Evolutionary conservation across 2,329 filamentous ascomycete species (phyloP).

Genomic region (Aspergillus awamori): DNA sequence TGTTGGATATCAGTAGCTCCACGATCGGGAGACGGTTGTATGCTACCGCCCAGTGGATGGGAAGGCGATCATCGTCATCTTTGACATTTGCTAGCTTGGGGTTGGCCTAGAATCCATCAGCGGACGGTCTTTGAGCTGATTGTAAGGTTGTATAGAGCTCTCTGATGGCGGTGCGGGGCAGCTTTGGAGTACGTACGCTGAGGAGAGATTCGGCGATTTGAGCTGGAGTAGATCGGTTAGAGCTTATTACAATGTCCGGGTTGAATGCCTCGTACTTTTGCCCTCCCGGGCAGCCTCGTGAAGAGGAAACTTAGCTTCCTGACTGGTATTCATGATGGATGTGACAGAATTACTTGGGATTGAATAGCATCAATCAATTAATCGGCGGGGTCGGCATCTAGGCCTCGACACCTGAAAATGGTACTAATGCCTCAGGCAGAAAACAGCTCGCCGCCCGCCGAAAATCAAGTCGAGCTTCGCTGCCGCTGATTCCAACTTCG

Average conservation of each 20-base stretch:
- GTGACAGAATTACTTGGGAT: slow-evolving; percentile 2
- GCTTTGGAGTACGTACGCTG: slow-evolving; percentile 51
- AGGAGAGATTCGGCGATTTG: slow-evolving; percentile 73
- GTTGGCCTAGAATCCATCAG: slow-evolving; percentile 61
- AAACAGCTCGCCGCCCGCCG: slow-evolving; percentile 11
- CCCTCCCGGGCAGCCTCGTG: slow-evolving; percentile 87
- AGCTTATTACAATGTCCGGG: not conserved
- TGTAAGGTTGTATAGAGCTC: not conserved
- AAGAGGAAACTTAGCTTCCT: slow-evolving; percentile 72
- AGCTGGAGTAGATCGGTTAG: slow-evolving; percentile 52
- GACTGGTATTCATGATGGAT: slow-evolving; percentile 44
- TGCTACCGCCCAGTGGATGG: slow-evolving; percentile 92
- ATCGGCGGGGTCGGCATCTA: not conserved
- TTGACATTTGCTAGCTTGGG: slow-evolving; percentile 71
- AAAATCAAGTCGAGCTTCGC: slow-evolving; percentile 14
- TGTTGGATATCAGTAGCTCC: slow-evolving; percentile 68
- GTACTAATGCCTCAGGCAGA: slow-evolving; percentile 16
- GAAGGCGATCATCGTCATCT: slow-evolving; percentile 85
- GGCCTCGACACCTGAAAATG: slow-evolving; percentile 8
- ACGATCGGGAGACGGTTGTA: slow-evolving; percentile 78
- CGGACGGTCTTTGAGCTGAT: not conserved
- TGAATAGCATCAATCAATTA: slow-evolving; percentile 7
- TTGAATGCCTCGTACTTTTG: slow-evolving; percentile 61
- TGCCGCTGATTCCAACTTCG: slow-evolving; percentile 6
- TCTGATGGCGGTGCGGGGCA: slow-evolving; percentile 30